These are phyloP conservation scores for Ustilago lituana DNA, from an alignment of 1,284 basidiomycete species.

Conservation along the genomic window DNA sequence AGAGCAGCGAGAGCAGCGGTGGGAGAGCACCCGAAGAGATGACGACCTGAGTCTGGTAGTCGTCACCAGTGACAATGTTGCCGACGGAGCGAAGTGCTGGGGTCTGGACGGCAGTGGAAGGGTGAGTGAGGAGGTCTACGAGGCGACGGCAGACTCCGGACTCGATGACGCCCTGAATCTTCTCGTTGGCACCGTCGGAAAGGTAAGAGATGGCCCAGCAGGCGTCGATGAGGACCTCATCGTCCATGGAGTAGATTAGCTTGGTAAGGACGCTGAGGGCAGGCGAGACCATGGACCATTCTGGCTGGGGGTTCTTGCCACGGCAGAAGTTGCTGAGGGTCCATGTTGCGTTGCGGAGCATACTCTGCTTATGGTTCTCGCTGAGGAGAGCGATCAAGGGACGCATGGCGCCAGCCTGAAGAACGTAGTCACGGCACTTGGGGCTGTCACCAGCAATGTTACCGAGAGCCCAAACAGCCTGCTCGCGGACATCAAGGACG, in stretches of 20 bases:
- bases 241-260: slow-evolving; percentile 97
- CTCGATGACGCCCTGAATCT: slow-evolving; percentile 99
- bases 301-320: slow-evolving; percentile 67
- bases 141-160: slow-evolving; percentile 96
- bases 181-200: slow-evolving; percentile 98
- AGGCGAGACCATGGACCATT: slow-evolving; percentile 75
- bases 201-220: slow-evolving; percentile 99
- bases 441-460: slow-evolving; percentile 67
- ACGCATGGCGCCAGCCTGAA: slow-evolving; percentile 61
- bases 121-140: slow-evolving; percentile 95
- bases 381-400: slow-evolving; percentile 63
- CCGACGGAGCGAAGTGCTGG: slow-evolving; percentile 96
- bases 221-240: slow-evolving; percentile 98
- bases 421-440: slow-evolving; percentile 66
- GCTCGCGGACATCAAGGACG: slow-evolving; percentile 66
- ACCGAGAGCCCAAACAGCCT: slow-evolving; percentile 67
- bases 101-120: slow-evolving; percentile 97
- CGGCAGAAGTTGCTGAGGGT: slow-evolving; percentile 67
- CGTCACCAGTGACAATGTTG: slow-evolving; percentile 98
- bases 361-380: slow-evolving; percentile 67
- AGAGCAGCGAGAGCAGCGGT: slow-evolving; percentile 88
- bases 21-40: slow-evolving; percentile 95
- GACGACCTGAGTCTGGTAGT: slow-evolving; percentile 97
- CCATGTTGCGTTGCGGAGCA: slow-evolving; percentile 67
- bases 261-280: slow-evolving; percentile 95